phyloP scores from a whole-genome alignment of 2,329 filamentous ascomycete species.

The Bipolaris bicolor region DNA sequence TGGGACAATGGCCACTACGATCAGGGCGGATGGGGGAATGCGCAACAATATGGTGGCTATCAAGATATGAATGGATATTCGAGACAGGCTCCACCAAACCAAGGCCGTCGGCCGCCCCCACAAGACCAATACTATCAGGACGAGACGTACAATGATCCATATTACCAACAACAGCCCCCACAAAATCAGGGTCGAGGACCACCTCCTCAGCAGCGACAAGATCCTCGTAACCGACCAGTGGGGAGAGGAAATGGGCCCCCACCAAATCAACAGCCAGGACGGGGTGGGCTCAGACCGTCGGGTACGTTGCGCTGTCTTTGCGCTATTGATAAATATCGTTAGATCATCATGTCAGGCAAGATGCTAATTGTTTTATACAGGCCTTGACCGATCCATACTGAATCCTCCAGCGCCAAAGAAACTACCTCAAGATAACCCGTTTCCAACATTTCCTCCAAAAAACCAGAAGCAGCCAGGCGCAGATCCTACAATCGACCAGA shows the following conservation, averaged over 20 bases:
- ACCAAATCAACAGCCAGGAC: constrained; percentile 30
- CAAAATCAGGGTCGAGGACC: constrained; percentile 26
- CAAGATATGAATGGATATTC: constrained; percentile 31
- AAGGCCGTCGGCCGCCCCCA: constrained; percentile 24
- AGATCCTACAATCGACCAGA: constrained; percentile 37
- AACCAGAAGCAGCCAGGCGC: constrained; percentile 21
- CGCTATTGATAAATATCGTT: neutral
- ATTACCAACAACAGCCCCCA: constrained; percentile 35
- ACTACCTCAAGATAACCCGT: constrained; percentile 54
- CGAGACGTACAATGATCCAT: constrained; percentile 34
- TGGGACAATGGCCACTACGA: constrained; percentile 46
- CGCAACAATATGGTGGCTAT: constrained; percentile 34
- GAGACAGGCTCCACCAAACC: constrained; percentile 22
- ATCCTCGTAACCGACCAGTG: constrained; percentile 33
- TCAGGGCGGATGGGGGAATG: constrained; percentile 36
- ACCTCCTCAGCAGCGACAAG: constrained; percentile 33
- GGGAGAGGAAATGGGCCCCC: constrained; percentile 33
- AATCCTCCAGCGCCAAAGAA: constrained; percentile 36
- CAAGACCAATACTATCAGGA: constrained; percentile 37
- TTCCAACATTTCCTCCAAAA: constrained; percentile 54
- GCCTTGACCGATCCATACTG: constrained; percentile 39
- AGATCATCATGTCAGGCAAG: neutral
- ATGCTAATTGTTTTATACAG: constrained; percentile 27
- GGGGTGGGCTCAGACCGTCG: constrained; percentile 33
- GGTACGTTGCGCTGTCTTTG: constrained; percentile 29